These are phyloP conservation scores for Polymyxa betae DNA, from an alignment of 208 protist species.

Conservation along the genomic window DNA sequence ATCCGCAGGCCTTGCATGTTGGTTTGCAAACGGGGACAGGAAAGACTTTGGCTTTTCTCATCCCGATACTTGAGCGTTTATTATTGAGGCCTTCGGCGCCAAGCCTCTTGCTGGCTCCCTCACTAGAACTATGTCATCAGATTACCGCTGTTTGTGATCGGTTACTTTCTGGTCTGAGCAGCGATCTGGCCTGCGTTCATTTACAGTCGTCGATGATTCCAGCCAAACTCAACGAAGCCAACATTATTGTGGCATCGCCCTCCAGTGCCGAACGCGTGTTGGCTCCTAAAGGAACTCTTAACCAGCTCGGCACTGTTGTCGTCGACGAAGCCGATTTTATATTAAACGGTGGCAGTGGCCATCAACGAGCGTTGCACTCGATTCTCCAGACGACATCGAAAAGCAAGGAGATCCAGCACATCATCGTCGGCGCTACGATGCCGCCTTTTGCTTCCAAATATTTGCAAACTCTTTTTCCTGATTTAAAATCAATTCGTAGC, in stretches of 20 bases:
- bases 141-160: background rate
- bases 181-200: background rate
- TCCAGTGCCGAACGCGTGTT: background rate
- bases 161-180: background rate
- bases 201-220: background rate
- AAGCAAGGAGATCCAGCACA: background rate
- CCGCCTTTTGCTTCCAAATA: background rate
- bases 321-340: conserved; percentile 9
- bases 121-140: background rate
- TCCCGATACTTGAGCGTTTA: background rate
- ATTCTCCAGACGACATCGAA: background rate
- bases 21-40: background rate
- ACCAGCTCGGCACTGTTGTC: background rate
- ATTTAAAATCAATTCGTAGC: background rate
- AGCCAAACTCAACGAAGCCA: background rate
- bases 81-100: background rate
- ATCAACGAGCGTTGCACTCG: background rate
- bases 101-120: background rate
- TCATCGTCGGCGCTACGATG: background rate
- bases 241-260: background rate
- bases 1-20: background rate
- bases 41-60: background rate
- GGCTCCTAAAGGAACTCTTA: background rate
- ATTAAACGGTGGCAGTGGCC: background rate
- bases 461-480: background rate